Evolutionary conservation across 2,329 filamentous ascomycete genomes (phyloP), one percentile per base, ranked within the genome.

Genomic region (Cordyceps tenuipes): DNA sequence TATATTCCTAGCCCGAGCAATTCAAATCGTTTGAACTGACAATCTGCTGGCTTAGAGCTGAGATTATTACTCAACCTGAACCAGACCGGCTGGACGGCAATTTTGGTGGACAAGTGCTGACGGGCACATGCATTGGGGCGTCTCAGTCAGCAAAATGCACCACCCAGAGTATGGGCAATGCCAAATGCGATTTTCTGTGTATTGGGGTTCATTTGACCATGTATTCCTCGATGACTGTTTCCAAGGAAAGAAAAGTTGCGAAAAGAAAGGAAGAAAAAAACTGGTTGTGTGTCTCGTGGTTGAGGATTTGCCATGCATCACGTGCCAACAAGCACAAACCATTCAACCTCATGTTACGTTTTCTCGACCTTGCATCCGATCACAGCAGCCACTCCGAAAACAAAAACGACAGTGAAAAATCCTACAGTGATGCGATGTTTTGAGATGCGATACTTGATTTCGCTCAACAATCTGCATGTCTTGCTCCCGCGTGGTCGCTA

Each of bases 81-180:
- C 55, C 46, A 50, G 36, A 36, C 47, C 44, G 47, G 57, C 48
- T 49, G 39, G n/a, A 52, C 57, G 57, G 48, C 47, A 52, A 10
- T 13, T 7, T n/a, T 26, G 26, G 17, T 36, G 39, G n/a, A 43
- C 48, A 59, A 59, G 48, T 52, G 57, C 57, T 59, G 57, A 59
- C 57, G 39, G 48, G 39, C 47, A 46, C n/a, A 51, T 46, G 26
- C 57, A 52, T 19, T 19, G n/a, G 6, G 48, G 39, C 31, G 29
- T 57, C 57, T 44, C 57, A 46, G 57, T 59, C 57, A 59, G 57
- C 57, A 52, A 44, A 59, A 39, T 59, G 48, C 48, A 43, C 48
- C 48, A 52, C 46, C 1, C 7, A 17, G 17, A 29, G n/a, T 39
- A 59, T 59, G 57, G 57, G 57, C 57, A 59, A 46, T 59, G 36